These are phyloP conservation scores for Solanum chilense DNA, from an alignment of 257 asterid genomes.

Conservation along the genomic window DNA sequence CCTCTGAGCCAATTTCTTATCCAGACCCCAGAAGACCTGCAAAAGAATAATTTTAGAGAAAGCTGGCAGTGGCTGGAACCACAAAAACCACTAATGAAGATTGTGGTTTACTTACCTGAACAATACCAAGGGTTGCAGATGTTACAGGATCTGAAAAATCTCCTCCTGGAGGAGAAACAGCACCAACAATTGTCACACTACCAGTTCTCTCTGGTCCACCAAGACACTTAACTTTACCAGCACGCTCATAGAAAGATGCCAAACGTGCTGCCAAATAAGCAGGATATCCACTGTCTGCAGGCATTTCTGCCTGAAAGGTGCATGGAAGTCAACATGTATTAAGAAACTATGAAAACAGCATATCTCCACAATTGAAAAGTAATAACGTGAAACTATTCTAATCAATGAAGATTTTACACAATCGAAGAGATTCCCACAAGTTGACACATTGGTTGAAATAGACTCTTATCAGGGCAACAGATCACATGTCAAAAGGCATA, in stretches of 20 bases:
- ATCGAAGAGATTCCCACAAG: background rate
- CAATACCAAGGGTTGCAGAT: conserved; percentile 97
- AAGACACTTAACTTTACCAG: conserved; percentile 97
- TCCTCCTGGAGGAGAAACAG: conserved; percentile 99
- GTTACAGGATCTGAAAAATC: conserved; percentile 99
- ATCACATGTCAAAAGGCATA: background rate
- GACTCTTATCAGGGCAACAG: background rate
- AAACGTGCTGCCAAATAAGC: conserved; percentile 97
- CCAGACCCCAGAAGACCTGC: conserved; percentile 99
- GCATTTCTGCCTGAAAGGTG: conserved; percentile 84
- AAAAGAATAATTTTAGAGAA: conserved; percentile 8
- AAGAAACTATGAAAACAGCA: background rate
- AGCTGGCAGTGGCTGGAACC: background rate
- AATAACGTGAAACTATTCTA: background rate
- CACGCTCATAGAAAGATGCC: conserved; percentile 99
- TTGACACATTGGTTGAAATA: background rate
- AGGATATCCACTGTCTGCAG: conserved; percentile 99
- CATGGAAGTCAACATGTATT: background rate
- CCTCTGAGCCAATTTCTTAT: conserved; percentile 96
- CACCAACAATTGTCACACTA: conserved; percentile 98
- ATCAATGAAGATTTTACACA: background rate
- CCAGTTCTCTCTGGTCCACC: conserved; percentile 99
- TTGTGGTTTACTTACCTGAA: conserved; percentile 48
- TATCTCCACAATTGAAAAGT: background rate
- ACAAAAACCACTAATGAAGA: background rate